Evolutionary conservation across 192 early-diverging fungal genomes (phyloP).

Genomic region (Allomyces macrogynus): DNA sequence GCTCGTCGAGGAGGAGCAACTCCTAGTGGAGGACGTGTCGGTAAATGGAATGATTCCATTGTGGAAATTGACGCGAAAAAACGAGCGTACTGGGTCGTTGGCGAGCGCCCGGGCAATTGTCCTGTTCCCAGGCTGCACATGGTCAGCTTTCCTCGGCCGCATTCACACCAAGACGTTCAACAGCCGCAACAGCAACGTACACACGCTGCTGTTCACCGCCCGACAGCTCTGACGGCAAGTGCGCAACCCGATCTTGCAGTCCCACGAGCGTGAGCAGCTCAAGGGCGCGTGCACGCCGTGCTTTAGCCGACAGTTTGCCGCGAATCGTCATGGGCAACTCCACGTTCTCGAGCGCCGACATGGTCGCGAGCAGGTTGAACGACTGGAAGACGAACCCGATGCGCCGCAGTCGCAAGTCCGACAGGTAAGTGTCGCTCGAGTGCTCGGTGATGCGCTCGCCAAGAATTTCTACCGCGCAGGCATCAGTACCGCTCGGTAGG

Average conservation of each 20-base stretch:
- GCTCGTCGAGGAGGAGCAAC: conserved; percentile 2
- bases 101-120: conserved; percentile 6
- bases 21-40: neutral
- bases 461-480: conserved; percentile 9
- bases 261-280: conserved; percentile 11
- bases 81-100: conserved; percentile 1
- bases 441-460: conserved; percentile 9
- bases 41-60: no score
- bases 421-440: conserved; percentile 10
- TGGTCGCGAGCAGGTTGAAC: conserved; percentile 9
- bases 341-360: conserved; percentile 16
- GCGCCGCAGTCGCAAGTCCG: conserved; percentile 10
- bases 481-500: neutral
- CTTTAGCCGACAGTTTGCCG: conserved; percentile 6
- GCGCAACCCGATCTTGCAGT: conserved; percentile 13
- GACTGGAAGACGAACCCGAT: conserved; percentile 6
- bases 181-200: conserved; percentile 4
- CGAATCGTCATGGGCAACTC: conserved; percentile 17
- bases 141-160: neutral
- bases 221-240: conserved; percentile 15
- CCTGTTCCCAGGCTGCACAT: neutral
- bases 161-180: neutral
- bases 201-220: conserved; percentile 18
- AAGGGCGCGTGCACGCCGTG: conserved; percentile 7
- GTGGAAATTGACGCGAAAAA: no score